These are phyloP conservation scores for Acorus gramineus DNA, from an alignment of 106 monocot species.

Conservation along the genomic window DNA sequence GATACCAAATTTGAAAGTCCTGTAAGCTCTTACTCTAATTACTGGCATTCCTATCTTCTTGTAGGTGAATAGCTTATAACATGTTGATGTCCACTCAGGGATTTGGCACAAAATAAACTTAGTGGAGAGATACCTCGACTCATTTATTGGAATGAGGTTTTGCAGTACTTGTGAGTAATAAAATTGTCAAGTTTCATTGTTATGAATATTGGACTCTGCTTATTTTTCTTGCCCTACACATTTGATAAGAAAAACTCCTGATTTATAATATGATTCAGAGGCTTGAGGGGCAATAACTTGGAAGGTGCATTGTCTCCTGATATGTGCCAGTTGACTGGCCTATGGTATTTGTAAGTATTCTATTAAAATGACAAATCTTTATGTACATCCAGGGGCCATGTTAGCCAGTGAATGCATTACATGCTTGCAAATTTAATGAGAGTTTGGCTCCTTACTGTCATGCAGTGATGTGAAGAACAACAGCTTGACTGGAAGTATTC, in stretches of 20 bases:
- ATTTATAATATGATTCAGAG: conserved; percentile 23
- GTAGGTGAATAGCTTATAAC: conserved; percentile 4
- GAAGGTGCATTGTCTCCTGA: conserved; percentile 77
- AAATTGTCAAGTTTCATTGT: not conserved
- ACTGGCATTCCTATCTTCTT: not conserved
- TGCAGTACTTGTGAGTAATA: conserved; percentile 71
- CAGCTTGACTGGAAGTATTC: conserved; percentile 83
- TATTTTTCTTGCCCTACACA: not conserved
- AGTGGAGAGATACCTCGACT: conserved; percentile 88
- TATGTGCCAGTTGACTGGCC: conserved; percentile 85
- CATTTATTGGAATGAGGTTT: conserved; percentile 95
- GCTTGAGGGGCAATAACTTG: conserved; percentile 69
- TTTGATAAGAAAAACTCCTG: no score
- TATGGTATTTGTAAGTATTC: conserved; percentile 87
- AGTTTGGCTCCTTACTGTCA: not conserved
- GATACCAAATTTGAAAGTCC: conserved; percentile 75
- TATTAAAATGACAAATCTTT: no score
- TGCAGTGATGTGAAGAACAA: conserved; percentile 91
- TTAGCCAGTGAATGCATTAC: no score
- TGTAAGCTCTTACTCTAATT: conserved; percentile 35
- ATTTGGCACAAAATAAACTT: conserved; percentile 85
- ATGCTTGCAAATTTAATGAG: not conserved
- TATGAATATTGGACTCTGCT: no score
- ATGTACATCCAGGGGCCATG: no score
- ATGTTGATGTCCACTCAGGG: conserved; percentile 27